Conservation (phyloP, 1,284 basidiomycete genomes). For the Athelia sp. region DNA sequence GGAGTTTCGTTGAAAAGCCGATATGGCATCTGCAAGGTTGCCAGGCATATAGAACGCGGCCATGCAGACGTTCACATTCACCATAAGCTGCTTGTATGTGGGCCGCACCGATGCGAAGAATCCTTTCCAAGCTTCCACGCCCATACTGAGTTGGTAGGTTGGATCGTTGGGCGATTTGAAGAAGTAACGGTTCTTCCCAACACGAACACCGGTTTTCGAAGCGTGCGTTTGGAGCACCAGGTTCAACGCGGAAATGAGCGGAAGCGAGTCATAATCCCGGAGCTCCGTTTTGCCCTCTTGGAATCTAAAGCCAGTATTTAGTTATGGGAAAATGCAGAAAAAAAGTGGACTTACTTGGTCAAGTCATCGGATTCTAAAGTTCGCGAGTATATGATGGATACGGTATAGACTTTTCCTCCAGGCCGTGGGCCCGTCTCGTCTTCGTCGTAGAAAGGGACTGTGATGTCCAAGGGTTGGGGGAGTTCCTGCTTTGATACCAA, state of each 20-base stretch:
- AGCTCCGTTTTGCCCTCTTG: slow-evolving; percentile 38
- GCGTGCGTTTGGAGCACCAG: slow-evolving; percentile 59
- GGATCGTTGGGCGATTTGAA: slow-evolving; percentile 29
- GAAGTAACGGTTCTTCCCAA: slow-evolving; percentile 62
- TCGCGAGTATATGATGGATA: slow-evolving; percentile 43
- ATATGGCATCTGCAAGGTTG: slow-evolving; percentile 52
- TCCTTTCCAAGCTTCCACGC: slow-evolving; percentile 57
- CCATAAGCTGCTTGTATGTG: slow-evolving; percentile 59
- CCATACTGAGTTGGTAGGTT: slow-evolving; percentile 33
- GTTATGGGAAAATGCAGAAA: background rate
- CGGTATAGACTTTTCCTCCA: slow-evolving; percentile 42
- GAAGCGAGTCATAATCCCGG: slow-evolving; percentile 42
- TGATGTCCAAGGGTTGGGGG: slow-evolving; percentile 49
- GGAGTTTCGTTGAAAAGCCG: slow-evolving; percentile 37
- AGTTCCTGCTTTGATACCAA: slow-evolving; percentile 52
- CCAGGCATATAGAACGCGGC: slow-evolving; percentile 65
- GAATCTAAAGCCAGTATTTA: slow-evolving; percentile 33
- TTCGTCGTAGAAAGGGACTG: slow-evolving; percentile 49
- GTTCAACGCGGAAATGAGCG: slow-evolving; percentile 59
- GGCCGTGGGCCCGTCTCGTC: slow-evolving; percentile 38
- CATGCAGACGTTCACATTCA: slow-evolving; percentile 73
- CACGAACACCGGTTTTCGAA: slow-evolving; percentile 44
- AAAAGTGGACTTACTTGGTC: slow-evolving; percentile 37
- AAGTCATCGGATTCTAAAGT: slow-evolving; percentile 41
- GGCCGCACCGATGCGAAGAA: slow-evolving; percentile 67